Evolutionary conservation across 257 asterid species (phyloP).

Genomic region (Capsicum pubescens): DNA sequence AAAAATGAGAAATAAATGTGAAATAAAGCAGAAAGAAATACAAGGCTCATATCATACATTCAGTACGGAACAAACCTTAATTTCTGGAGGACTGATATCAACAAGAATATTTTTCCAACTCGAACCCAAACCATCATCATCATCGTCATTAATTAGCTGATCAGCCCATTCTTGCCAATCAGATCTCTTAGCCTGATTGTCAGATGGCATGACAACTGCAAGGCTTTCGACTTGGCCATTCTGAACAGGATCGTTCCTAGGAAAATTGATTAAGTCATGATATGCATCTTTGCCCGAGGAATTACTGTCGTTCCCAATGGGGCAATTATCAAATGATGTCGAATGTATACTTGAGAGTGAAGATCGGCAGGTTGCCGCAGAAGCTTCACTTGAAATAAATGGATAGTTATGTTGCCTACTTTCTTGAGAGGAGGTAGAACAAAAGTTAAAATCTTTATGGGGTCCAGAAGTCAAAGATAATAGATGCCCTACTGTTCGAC

Average conservation of each 20-base stretch:
- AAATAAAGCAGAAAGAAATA: not conserved
- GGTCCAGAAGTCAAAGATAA: slow-evolving; percentile 52
- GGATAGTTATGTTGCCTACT: slow-evolving; percentile 40
- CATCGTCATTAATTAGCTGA: slow-evolving; percentile 60
- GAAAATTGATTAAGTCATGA: slow-evolving; percentile 50
- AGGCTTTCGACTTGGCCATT: slow-evolving; percentile 51
- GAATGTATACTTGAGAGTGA: slow-evolving; percentile 42
- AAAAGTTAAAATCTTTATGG: slow-evolving; percentile 39
- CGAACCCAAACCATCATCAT: slow-evolving; percentile 53
- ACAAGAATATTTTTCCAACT: slow-evolving; percentile 67
- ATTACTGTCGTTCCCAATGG: slow-evolving; percentile 35
- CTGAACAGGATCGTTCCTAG: slow-evolving; percentile 39
- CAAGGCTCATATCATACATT: no score
- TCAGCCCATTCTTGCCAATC: slow-evolving; percentile 83
- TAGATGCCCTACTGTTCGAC: slow-evolving; percentile 47
- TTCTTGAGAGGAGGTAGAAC: slow-evolving; percentile 44
- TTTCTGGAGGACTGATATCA: slow-evolving; percentile 63
- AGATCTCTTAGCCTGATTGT: slow-evolving; percentile 48
- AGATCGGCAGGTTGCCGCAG: slow-evolving; percentile 37
- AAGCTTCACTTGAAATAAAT: slow-evolving; percentile 45
- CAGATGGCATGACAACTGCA: slow-evolving; percentile 43
- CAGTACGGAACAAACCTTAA: slow-evolving; percentile 56
- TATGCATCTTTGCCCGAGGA: slow-evolving; percentile 50
- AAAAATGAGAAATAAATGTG: slow-evolving; percentile 28
- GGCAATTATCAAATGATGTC: slow-evolving; percentile 38